phyloP scores from a whole-genome alignment of 2,329 filamentous ascomycete species.

The Leptosphaerulina australis region DNA sequence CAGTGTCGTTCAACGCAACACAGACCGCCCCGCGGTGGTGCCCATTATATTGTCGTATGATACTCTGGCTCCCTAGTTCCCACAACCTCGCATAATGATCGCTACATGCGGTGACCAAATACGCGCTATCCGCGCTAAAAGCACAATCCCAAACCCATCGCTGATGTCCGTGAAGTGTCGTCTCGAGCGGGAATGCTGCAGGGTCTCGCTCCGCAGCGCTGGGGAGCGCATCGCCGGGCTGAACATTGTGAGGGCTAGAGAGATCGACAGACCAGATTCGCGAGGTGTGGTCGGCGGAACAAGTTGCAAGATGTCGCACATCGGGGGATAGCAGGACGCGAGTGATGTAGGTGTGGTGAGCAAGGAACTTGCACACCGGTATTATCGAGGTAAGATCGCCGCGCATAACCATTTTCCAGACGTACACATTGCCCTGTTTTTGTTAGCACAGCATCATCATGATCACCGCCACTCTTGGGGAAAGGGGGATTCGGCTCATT shows the following conservation, averaged over 20 bases:
- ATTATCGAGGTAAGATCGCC: constrained; percentile 82
- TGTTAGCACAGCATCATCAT: constrained; percentile 1
- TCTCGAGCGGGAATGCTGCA: constrained; percentile 78
- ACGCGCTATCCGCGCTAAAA: constrained; percentile 90
- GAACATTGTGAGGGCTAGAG: constrained; percentile 44
- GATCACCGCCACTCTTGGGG: neutral
- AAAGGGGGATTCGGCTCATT: no score
- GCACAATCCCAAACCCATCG: constrained; percentile 98
- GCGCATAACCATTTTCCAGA: constrained; percentile 90
- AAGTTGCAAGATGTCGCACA: constrained; percentile 91
- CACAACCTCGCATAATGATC: constrained; percentile 92
- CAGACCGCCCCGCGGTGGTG: constrained; percentile 92
- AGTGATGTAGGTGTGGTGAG: constrained; percentile 91
- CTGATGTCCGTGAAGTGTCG: constrained; percentile 87
- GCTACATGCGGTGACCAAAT: constrained; percentile 89
- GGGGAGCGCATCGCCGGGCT: constrained; percentile 40
- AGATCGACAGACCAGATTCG: constrained; percentile 93
- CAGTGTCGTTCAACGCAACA: constrained; percentile 82
- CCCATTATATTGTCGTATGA: constrained; percentile 94
- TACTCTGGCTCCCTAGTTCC: constrained; percentile 84
- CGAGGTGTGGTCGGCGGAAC: constrained; percentile 90
- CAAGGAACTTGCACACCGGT: constrained; percentile 85
- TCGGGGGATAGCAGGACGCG: constrained; percentile 90
- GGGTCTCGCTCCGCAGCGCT: constrained; percentile 48
- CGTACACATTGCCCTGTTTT: constrained; percentile 86